Base-by-base conservation (phyloP, 2,329 filamentous ascomycete species). In the Talaromyces amestolkiae region DNA sequence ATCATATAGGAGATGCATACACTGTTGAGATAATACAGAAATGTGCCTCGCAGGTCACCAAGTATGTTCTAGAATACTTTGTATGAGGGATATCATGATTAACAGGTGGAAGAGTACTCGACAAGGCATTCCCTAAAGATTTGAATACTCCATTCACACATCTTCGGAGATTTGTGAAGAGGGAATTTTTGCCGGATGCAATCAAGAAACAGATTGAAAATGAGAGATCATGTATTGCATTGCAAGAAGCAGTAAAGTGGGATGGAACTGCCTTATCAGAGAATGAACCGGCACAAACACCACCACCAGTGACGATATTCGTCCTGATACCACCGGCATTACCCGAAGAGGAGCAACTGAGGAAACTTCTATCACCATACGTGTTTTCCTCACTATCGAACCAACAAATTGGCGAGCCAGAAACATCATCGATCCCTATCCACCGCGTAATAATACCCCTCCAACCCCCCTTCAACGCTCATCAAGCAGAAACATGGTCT, bases 1-100 rank as follows among this genome's bases (percentile, higher is more conserved):
- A 35, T 9, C 1, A 27, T 24, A 7, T 22, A 82, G 80, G 69
- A 35, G 75, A 80, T 60, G 80, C 80, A 15, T 80, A 79, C 63
- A 77, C 79, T 58, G 76, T 77, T 22, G 79, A 81, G 70, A 77
- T 82, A 64, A 77, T 79, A 51, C 72, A 79, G 54, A 81, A 79
- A 71, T 72, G 74, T 61, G 79, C 80, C 10, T 78, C 78, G 19
- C 79, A 78, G 67, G 78, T 80, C 54, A 72, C 79, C 60, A 79
- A 81, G 80, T 81, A 70, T 65, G 75, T 19, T 22, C 13, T 22
- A 7, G 5, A 35, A 9, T 2, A 6, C 9, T 19, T 19, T 19
- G 13, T 33, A 53, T n/a, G 24, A 17, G 24, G 17, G n/a, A 54
- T 31, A 11, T 33, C 7, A 7, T 39, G 8, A 43, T 45, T 59